These are phyloP conservation scores for Aspergillus neotritici DNA, from an alignment of 2,329 filamentous ascomycete genomes.

Conservation along the genomic window DNA sequence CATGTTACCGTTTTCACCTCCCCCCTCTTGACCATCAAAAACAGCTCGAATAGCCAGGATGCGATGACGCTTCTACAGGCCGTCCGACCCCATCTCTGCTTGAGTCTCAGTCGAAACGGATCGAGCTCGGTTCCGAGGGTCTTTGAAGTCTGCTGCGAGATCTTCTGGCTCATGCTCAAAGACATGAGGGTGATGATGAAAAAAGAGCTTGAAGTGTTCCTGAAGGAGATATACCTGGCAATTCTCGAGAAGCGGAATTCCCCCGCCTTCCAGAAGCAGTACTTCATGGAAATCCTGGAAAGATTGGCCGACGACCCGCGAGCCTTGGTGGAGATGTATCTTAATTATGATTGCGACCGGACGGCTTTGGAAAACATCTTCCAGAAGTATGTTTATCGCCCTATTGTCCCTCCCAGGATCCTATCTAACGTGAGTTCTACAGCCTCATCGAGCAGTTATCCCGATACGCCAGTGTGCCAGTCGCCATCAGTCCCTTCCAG, in stretches of 20 bases:
- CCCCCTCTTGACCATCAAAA: constrained; percentile 84
- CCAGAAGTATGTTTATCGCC: constrained; percentile 51
- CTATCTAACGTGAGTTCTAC: constrained; percentile 4
- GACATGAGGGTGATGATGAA: constrained; percentile 91
- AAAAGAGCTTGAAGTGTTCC: constrained; percentile 96
- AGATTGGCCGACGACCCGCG: constrained; percentile 79
- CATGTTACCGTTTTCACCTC: constrained; percentile 87
- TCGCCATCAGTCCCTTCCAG: constrained; percentile 67
- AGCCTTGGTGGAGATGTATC: constrained; percentile 86
- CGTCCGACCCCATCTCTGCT: constrained; percentile 91
- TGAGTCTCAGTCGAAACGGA: constrained; percentile 91
- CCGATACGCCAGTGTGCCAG: constrained; percentile 72
- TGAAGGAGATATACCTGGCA: constrained; percentile 94
- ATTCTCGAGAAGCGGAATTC: constrained; percentile 84
- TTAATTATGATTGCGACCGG: constrained; percentile 97
- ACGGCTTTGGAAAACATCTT: constrained; percentile 94
- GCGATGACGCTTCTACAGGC: constrained; percentile 89
- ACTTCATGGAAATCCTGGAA: constrained; percentile 80
- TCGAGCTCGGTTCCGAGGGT: constrained; percentile 87
- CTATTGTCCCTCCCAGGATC: background rate
- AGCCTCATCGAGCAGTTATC: constrained; percentile 90
- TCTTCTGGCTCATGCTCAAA: constrained; percentile 96
- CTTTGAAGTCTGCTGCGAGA: constrained; percentile 93
- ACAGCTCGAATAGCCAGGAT: constrained; percentile 75
- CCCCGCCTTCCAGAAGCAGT: constrained; percentile 83